These are phyloP conservation scores for Talaromyces atroroseus DNA, from an alignment of 2,329 filamentous ascomycete species.

Conservation along the genomic window DNA sequence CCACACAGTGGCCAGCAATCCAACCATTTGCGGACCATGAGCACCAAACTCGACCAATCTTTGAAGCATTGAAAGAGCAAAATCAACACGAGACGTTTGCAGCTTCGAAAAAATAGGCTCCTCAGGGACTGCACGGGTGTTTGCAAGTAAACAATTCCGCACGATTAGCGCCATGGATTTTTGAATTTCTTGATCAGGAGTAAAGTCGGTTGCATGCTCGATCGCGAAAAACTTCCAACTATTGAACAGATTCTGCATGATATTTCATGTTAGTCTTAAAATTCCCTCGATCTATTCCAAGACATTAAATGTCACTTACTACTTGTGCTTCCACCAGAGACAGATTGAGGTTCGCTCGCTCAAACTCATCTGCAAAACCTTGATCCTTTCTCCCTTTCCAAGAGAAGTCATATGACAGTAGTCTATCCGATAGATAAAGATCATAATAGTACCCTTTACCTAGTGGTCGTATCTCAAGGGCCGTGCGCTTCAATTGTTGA, in stretches of 20 bases:
- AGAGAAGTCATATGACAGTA: constrained; percentile 69
- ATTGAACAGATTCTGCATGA: constrained; percentile 64
- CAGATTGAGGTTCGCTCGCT: constrained; percentile 81
- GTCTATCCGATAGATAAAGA: constrained; percentile 64
- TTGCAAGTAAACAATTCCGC: constrained; percentile 71
- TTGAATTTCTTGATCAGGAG: constrained; percentile 52
- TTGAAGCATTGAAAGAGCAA: constrained; percentile 77
- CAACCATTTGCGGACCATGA: constrained; percentile 46
- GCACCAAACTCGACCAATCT: constrained; percentile 60
- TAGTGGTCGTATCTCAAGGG: constrained; percentile 59
- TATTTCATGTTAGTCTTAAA: constrained; percentile 6
- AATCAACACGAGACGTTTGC: constrained; percentile 67
- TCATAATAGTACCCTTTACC: constrained; percentile 83
- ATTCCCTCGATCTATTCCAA: constrained; percentile 26
- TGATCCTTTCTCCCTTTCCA: constrained; percentile 65
- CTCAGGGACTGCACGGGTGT: constrained; percentile 65
- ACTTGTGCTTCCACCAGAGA: constrained; percentile 90
- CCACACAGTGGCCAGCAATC: constrained; percentile 56
- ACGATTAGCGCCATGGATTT: constrained; percentile 69
- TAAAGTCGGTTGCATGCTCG: constrained; percentile 67
- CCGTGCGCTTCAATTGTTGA: constrained; percentile 73
- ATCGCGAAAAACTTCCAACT: constrained; percentile 85
- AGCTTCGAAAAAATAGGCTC: constrained; percentile 78
- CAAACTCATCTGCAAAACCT: constrained; percentile 78
- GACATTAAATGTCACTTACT: constrained; percentile 43